Evolutionary conservation across 495 filamentous ascomycete genomes (phyloP).

Genomic region (Penicillium macrosclerotiorum): DNA sequence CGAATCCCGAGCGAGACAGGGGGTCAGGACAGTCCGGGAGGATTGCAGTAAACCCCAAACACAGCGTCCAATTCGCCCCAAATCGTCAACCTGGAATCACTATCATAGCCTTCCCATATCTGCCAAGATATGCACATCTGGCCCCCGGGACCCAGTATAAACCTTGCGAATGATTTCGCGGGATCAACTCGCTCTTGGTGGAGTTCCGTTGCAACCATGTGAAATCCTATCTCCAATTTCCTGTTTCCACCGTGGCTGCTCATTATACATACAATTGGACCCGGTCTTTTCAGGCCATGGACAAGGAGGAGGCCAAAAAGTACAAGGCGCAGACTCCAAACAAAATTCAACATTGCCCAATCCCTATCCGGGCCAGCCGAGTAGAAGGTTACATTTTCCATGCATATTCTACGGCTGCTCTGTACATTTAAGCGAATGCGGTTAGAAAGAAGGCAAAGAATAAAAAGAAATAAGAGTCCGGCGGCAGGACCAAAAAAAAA

Average conservation of each 20-base stretch:
- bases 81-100: not conserved
- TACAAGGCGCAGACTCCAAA: not conserved
- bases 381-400: slow-evolving; percentile 37
- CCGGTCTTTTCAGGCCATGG: not conserved
- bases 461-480: no score
- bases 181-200: not conserved
- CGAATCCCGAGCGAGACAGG: slow-evolving; percentile 20
- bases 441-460: not conserved
- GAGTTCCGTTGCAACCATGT: not conserved
- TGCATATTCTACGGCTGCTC: slow-evolving; percentile 47
- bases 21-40: slow-evolving; percentile 2
- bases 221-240: slow-evolving; percentile 5
- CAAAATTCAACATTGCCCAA: not conserved
- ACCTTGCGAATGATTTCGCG: no score
- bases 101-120: no score
- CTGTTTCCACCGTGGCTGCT: slow-evolving; percentile 3
- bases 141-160: not conserved
- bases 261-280: slow-evolving; percentile 1
- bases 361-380: slow-evolving; percentile 4
- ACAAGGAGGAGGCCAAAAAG: not conserved
- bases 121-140: no score
- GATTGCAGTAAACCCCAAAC: not conserved
- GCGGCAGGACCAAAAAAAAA: not conserved
- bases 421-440: slow-evolving; percentile 10
- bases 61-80: not conserved